phyloP scores from a whole-genome alignment of 2,329 filamentous ascomycete genomes.

The Neopestalotiopsis clavispora region DNA sequence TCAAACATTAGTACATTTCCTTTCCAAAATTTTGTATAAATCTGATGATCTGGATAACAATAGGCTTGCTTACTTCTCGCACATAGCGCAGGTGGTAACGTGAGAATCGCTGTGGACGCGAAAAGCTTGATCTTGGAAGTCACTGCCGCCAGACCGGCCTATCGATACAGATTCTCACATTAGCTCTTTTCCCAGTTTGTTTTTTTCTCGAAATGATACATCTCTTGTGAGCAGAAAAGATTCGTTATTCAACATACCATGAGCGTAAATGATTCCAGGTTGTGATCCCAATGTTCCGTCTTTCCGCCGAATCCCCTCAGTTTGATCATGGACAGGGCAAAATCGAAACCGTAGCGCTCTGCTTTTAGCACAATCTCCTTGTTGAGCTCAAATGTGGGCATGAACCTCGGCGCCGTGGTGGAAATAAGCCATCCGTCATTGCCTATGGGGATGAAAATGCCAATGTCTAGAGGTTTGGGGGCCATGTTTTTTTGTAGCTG shows the following conservation, averaged over 20 bases:
- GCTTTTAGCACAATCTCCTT: constrained; percentile 29
- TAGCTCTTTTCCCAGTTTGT: neutral
- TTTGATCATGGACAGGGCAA: constrained; percentile 33
- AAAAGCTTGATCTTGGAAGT: constrained; percentile 35
- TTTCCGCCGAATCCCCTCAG: constrained; percentile 31
- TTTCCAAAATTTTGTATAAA: neutral
- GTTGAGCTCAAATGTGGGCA: constrained; percentile 32
- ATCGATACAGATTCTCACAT: neutral
- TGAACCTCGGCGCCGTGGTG: constrained; percentile 31
- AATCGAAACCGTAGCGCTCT: constrained; percentile 29
- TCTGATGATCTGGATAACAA: neutral
- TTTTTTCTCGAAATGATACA: no score
- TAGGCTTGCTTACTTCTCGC: constrained; percentile 21
- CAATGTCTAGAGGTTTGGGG: constrained; percentile 21
- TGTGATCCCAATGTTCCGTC: constrained; percentile 35
- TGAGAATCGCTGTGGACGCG: constrained; percentile 31
- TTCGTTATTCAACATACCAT: constrained; percentile 18
- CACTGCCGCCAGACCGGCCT: constrained; percentile 32
- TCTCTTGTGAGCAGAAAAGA: constrained; percentile 20
- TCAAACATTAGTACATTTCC: neutral
- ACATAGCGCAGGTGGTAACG: constrained; percentile 30
- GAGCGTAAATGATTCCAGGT: constrained; percentile 33
- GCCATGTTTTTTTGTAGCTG: neutral
- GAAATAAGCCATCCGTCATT: constrained; percentile 36
- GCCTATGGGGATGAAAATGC: constrained; percentile 27